These are phyloP conservation scores for Asterophora lycoperdoides DNA, from an alignment of 768 basidiomycete species.

Conservation along the genomic window DNA sequence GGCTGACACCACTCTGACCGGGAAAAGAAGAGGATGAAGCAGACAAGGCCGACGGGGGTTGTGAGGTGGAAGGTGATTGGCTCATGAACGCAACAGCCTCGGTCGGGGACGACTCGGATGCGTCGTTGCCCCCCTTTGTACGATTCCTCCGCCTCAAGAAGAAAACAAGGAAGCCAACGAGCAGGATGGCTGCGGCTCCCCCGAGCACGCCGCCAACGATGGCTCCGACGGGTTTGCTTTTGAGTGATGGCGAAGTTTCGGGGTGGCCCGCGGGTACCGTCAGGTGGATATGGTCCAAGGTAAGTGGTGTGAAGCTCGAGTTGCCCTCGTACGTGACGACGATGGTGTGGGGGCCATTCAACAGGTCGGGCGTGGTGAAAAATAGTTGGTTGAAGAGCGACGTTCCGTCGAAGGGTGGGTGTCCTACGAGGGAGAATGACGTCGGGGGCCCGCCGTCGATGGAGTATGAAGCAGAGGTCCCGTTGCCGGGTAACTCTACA, in stretches of 20 bases:
- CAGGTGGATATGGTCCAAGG: constrained; percentile 3
- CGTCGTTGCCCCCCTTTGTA: background rate
- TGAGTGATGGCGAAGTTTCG: background rate
- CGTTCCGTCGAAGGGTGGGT: background rate
- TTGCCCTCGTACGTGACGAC: constrained; percentile 8
- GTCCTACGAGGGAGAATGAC: constrained; percentile 2
- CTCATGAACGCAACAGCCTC: background rate
- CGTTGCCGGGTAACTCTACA: background rate
- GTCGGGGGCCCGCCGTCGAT: constrained; percentile 5
- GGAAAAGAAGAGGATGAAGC: background rate
- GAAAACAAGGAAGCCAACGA: background rate
- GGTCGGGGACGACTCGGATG: background rate
- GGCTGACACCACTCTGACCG: background rate
- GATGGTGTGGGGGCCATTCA: constrained; percentile 3
- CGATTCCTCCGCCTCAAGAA: background rate
- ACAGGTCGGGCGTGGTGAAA: constrained; percentile 9
- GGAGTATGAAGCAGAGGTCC: background rate
- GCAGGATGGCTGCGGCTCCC: background rate
- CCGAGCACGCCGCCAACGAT: constrained; percentile 1
- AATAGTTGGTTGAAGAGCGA: constrained; percentile 3
- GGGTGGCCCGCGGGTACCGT: background rate
- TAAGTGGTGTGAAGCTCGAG: constrained; percentile 3
- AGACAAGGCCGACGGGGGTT: background rate
- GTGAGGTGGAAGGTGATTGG: background rate
- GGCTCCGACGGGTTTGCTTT: background rate